Evolutionary conservation across 176 grass and related monocot genomes (phyloP).

Genomic region (Eragrostis curvula): DNA sequence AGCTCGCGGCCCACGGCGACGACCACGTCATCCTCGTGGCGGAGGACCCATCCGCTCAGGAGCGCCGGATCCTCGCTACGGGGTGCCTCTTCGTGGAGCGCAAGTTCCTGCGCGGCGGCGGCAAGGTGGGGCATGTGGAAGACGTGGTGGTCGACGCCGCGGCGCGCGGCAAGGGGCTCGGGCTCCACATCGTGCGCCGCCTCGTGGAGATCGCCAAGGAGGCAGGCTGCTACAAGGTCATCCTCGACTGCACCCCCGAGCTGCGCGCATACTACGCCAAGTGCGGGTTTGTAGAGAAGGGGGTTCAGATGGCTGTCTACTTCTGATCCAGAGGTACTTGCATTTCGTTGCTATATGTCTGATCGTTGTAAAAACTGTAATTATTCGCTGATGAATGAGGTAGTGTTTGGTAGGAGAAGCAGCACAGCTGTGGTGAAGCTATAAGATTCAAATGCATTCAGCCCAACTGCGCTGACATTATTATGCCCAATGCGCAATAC

Average conservation of each 20-base stretch:
- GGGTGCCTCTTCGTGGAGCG: constrained; percentile 87
- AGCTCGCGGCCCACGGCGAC: constrained; percentile 76
- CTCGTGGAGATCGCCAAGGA: constrained; percentile 70
- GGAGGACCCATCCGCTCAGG: constrained; percentile 48
- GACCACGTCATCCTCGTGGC: constrained; percentile 81
- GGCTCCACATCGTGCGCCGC: constrained; percentile 59
- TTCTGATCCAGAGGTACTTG: constrained; percentile 60
- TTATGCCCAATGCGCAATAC: background rate
- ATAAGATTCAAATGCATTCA: background rate
- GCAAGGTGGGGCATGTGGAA: constrained; percentile 87
- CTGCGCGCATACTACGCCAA: constrained; percentile 74
- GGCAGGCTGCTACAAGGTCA: constrained; percentile 86
- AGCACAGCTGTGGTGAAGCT: background rate
- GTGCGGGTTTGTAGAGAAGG: constrained; percentile 84
- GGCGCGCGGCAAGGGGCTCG: constrained; percentile 59
- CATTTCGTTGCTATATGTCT: background rate
- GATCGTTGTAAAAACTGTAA: background rate
- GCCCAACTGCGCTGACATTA: background rate
- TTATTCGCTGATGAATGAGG: background rate
- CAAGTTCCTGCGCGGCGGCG: constrained; percentile 74
- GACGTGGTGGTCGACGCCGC: constrained; percentile 78
- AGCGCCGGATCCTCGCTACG: constrained; percentile 64
- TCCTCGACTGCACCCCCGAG: constrained; percentile 82
- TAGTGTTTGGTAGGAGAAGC: background rate
- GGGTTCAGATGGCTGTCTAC: constrained; percentile 90